phyloP scores from a whole-genome alignment of 169 alveolate genomes.

The Plasmodium knowlesi region DNA sequence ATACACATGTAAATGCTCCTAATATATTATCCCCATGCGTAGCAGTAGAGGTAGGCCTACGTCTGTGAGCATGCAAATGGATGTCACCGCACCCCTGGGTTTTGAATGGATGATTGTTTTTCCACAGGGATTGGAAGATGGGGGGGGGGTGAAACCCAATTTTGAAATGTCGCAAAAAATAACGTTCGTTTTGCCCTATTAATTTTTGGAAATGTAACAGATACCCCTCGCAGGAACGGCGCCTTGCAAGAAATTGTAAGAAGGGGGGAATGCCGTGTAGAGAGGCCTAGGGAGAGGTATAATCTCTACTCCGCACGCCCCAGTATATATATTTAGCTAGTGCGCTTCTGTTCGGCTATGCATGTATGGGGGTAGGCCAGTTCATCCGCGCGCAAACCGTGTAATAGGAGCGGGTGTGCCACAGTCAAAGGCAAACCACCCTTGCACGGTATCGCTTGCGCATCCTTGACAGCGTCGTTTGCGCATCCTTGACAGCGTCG shows the following conservation, averaged over 20 bases:
- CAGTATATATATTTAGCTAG: not conserved
- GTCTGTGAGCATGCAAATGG: not conserved
- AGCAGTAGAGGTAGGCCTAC: not conserved
- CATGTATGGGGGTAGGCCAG: not conserved
- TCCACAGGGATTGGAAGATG: not conserved
- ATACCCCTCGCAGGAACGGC: not conserved
- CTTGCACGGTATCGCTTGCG: not conserved
- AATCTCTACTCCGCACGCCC: not conserved
- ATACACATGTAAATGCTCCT: not conserved
- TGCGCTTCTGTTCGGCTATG: not conserved
- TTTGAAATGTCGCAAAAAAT: not conserved
- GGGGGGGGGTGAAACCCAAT: not conserved
- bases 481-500: not conserved
- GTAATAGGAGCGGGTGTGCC: not conserved
- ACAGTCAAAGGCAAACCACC: not conserved
- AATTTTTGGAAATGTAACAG: not conserved
- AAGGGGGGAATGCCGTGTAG: not conserved
- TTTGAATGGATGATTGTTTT: not conserved
- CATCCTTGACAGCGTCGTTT: not conserved
- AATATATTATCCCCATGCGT: not conserved
- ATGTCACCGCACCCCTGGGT: not conserved
- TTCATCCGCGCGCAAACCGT: not conserved
- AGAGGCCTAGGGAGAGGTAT: not conserved
- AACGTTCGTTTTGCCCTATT: not conserved
- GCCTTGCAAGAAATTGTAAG: not conserved